A percentile compares a stretch with the other conserved stretches of the same genome.
Evolutionary conservation across 352 stramenopile genomes (phyloP).

Genomic region (Phytophthora agathidicida): DNA sequence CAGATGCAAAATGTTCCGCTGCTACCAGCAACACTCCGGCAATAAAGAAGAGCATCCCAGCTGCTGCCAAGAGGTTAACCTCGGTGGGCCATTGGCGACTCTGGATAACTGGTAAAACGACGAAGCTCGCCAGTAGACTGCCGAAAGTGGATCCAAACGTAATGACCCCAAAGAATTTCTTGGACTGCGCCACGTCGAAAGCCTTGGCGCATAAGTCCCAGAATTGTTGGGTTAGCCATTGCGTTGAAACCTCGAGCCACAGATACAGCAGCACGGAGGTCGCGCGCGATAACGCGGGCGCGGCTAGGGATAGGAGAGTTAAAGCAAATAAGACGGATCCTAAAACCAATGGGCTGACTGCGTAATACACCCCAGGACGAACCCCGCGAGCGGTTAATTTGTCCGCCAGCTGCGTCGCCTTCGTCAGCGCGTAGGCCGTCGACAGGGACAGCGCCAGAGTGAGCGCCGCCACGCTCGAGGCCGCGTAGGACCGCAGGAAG

Average conservation of each 20-base stretch:
- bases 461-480: conserved; percentile 73
- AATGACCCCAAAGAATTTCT: conserved; percentile 89
- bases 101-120: conserved; percentile 67
- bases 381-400: conserved; percentile 29
- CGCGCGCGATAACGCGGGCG: conserved; percentile 42
- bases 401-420: conserved; percentile 43
- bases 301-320: conserved; percentile 52
- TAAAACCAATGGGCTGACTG: conserved; percentile 48
- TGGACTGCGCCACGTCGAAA: conserved; percentile 83
- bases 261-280: conserved; percentile 79
- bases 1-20: conserved; percentile 46
- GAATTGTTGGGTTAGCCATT: conserved; percentile 86
- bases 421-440: conserved; percentile 72
- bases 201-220: conserved; percentile 86
- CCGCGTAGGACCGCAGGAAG: conserved; percentile 77
- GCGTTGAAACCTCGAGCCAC: conserved; percentile 77
- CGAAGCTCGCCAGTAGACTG: conserved; percentile 76
- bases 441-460: conserved; percentile 76
- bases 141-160: conserved; percentile 85
- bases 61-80: conserved; percentile 70
- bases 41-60: conserved; percentile 60
- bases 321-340: conserved; percentile 50
- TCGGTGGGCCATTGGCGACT: conserved; percentile 62
- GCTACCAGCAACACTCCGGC: conserved; percentile 62
- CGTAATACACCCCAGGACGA: conserved; percentile 56